Base-by-base conservation (phyloP, 2,329 filamentous ascomycete species). In the Colletotrichum sp. region DNA sequence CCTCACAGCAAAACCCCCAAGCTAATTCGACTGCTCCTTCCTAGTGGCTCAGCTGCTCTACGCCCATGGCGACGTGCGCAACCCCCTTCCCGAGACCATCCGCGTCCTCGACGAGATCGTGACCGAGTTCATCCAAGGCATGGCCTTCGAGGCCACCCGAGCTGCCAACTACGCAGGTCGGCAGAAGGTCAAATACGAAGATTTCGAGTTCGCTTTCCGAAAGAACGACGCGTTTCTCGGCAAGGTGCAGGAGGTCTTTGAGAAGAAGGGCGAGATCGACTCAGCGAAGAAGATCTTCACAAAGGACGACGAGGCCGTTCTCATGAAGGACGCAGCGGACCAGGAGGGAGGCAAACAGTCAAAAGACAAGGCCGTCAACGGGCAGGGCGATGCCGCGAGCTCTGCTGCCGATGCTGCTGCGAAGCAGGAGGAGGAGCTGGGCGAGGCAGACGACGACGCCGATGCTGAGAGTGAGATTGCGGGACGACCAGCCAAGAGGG, bases 121-220 rank as follows among this genome's bases (percentile, higher is more conserved):
- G 77, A 98, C 96, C 77, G 97, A 99, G 88, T 98, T 98, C 88
- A 95, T 99, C 83, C 95, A 98, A 83, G 95, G 97, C 84, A 93
- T 97, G 71, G 96, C 95, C 85, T 97, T 98, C 87, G 94, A 95
- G 82, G 96, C 97, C 6, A 95, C 96, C 6, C 92, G 95, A 60
- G 93, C 94, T 69, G 97, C 97, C 1, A 93, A 95, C 84, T 95
- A 98, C 85, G 93, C 95, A 4, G 94, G 96, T 1, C 94, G 97
- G 3, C 95, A 98, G 81, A 99, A 99, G 87, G 96, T 99, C 86
- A 99, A 99, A 85, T 95, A 98, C 81, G 96, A 98, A 82, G 97
- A 99, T 85, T 98, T 99, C 87, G 96, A 98, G 82, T 99, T 98
- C 85, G 95, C 96, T 52, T 92, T 99, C 80, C 92, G 97, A 36